These are phyloP conservation scores for Apiospora arundinis DNA, from an alignment of 2,329 filamentous ascomycete species.

Conservation along the genomic window DNA sequence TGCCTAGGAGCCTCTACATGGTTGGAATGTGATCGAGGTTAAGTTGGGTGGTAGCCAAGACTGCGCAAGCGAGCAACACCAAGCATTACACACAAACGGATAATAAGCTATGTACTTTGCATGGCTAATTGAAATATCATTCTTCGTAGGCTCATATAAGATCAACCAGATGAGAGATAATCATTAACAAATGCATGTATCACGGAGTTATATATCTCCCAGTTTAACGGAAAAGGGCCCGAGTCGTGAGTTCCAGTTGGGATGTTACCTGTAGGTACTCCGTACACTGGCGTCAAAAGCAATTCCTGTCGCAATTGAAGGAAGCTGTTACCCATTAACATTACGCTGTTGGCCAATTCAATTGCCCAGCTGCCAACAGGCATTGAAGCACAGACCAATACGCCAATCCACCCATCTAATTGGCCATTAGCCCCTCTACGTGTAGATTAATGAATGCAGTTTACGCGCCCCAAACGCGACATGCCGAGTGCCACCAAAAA, in stretches of 20 bases:
- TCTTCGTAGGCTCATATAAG: too few relatives aligned
- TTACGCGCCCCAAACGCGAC: conserved; percentile 27
- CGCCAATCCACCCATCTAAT: not conserved
- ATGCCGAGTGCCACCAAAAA: conserved; percentile 15
- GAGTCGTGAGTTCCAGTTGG: too few relatives aligned
- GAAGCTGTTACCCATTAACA: not conserved
- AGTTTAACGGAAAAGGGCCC: too few relatives aligned
- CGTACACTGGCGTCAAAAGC: too few relatives aligned
- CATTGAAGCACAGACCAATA: not conserved
- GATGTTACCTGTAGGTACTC: too few relatives aligned
- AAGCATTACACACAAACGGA: too few relatives aligned
- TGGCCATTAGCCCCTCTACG: conserved; percentile 7
- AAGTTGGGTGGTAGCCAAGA: not conserved
- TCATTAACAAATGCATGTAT: too few relatives aligned
- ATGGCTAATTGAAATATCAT: too few relatives aligned
- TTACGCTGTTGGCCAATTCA: not conserved
- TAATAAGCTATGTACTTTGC: too few relatives aligned
- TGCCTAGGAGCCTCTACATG: not conserved
- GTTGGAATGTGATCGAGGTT: not conserved
- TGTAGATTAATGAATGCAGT: not conserved
- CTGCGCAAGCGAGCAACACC: not conserved
- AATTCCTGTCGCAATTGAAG: not conserved
- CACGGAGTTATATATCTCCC: too few relatives aligned
- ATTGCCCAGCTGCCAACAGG: not conserved
- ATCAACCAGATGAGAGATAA: too few relatives aligned